Percentiles rank a stretch among this genome's conserved stretches.
Conservation (phyloP, 306 rosid species). For the Arachis hypogaea region DNA sequence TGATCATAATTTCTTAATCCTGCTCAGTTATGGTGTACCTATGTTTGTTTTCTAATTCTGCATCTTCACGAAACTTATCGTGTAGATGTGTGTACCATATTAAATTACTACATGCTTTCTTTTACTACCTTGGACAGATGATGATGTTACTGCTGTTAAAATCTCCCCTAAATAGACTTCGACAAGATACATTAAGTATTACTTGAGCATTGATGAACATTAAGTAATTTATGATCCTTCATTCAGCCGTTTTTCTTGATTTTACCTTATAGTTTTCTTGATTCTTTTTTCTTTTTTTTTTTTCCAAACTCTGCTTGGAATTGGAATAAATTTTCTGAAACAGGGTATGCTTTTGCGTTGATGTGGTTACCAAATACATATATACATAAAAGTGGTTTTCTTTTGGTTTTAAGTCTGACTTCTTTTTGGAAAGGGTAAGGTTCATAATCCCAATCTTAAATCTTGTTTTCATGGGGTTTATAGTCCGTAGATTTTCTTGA, state of each 20-base stretch:
- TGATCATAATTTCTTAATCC: conserved; percentile 35
- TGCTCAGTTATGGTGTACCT: neutral
- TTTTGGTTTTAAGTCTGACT: neutral
- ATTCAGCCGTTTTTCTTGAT: conserved; percentile 37
- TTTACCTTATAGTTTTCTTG: conserved; percentile 13
- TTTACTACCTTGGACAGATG: conserved; percentile 44
- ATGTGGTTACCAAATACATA: conserved; percentile 5
- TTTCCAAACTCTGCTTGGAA: neutral
- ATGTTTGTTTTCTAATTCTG: conserved; percentile 43
- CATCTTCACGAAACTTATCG: conserved; percentile 64
- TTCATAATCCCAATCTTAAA: neutral
- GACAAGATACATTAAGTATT: conserved; percentile 42
- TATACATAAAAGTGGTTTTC: neutral
- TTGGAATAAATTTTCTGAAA: conserved; percentile 3
- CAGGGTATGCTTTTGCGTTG: neutral
- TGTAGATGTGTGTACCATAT: conserved; percentile 69
- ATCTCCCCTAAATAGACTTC: conserved; percentile 43
- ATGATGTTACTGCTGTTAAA: conserved; percentile 46
- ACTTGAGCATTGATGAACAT: conserved; percentile 39
- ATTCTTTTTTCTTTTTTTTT: conserved; percentile 1
- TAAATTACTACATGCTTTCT: conserved; percentile 48
- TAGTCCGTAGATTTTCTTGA: neutral
- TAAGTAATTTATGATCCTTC: conserved; percentile 45
- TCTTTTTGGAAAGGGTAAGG: neutral
- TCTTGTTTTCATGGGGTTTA: neutral